Evolutionary conservation across 2,329 filamentous ascomycete species (phyloP).

Genomic region (Cryphonectria nitschkei): DNA sequence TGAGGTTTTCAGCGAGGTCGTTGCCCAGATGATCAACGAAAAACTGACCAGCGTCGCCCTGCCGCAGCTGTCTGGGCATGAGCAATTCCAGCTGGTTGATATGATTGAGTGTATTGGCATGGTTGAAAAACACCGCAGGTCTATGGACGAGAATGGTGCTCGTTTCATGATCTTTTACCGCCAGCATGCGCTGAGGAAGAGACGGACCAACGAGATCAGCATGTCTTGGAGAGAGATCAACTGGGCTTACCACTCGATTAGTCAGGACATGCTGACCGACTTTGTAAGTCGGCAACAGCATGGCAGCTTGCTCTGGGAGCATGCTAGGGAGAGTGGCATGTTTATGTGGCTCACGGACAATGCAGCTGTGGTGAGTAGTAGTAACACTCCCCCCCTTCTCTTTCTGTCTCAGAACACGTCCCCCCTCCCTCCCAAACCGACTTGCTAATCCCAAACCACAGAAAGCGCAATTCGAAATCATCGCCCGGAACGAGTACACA

Average conservation of each 20-base stretch:
- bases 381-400: too few relatives aligned
- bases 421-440: background rate
- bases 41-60: slow-evolving; percentile 75
- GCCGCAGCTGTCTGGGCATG: slow-evolving; percentile 78
- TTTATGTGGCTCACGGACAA: slow-evolving; percentile 93
- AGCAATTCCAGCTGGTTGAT: slow-evolving; percentile 83
- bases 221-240: slow-evolving; percentile 80
- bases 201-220: slow-evolving; percentile 64
- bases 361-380: slow-evolving; percentile 68
- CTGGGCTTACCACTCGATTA: slow-evolving; percentile 82
- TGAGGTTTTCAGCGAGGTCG: slow-evolving; percentile 70
- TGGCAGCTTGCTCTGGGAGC: slow-evolving; percentile 79
- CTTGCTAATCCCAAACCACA: slow-evolving; percentile 38
- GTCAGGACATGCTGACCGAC: slow-evolving; percentile 88
- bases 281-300: slow-evolving; percentile 81
- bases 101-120: slow-evolving; percentile 83
- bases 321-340: slow-evolving; percentile 83
- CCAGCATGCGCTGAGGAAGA: slow-evolving; percentile 73
- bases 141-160: slow-evolving; percentile 87
- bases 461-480: slow-evolving; percentile 81
- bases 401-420: too few relatives aligned
- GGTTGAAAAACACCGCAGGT: slow-evolving; percentile 84
- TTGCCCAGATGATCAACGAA: slow-evolving; percentile 72
- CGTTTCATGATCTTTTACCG: slow-evolving; percentile 88
- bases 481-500: slow-evolving; percentile 92